A percentile compares a stretch with the other conserved stretches of the same genome.
These are phyloP conservation scores for Trebouxiophyceae sp. DNA, from an alignment of 163 green algal genomes.

Conservation along the genomic window DNA sequence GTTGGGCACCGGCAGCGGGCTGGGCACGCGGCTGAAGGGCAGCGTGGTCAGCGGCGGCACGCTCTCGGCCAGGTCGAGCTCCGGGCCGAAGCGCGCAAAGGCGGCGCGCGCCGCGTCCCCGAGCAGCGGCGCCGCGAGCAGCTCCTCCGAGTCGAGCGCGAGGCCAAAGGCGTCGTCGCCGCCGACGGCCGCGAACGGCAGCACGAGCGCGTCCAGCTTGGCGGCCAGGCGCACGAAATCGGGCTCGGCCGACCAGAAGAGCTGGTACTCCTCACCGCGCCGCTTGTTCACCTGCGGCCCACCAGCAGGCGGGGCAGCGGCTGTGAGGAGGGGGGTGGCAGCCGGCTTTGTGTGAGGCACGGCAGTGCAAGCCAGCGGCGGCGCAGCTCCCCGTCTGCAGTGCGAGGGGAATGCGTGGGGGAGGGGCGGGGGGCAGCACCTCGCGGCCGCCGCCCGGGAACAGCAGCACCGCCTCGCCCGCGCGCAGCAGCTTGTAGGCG, in stretches of 20 bases:
- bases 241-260: slow-evolving; percentile 51
- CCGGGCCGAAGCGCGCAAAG: slow-evolving; percentile 10
- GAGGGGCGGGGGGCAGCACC: too few relatives aligned
- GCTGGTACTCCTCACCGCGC: slow-evolving; percentile 46
- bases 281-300: slow-evolving; percentile 52
- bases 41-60: slow-evolving; percentile 43
- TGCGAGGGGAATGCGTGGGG: too few relatives aligned
- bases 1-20: slow-evolving; percentile 52
- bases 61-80: slow-evolving; percentile 30
- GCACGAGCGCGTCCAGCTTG: slow-evolving; percentile 47
- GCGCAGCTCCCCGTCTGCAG: too few relatives aligned
- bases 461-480: slow-evolving; percentile 49
- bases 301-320: too few relatives aligned
- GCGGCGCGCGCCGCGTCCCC: slow-evolving; percentile 8
- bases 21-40: slow-evolving; percentile 35
- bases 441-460: slow-evolving; percentile 50
- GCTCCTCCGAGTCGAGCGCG: slow-evolving; percentile 17
- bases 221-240: slow-evolving; percentile 67
- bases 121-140: slow-evolving; percentile 10
- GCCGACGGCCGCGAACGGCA: slow-evolving; percentile 54
- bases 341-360: too few relatives aligned
- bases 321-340: too few relatives aligned
- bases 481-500: slow-evolving; percentile 42
- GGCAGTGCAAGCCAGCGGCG: too few relatives aligned
- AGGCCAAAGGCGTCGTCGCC: slow-evolving; percentile 59